Evolutionary conservation across 768 basidiomycete species (phyloP).

Genomic region (Tricholoma sp.): DNA sequence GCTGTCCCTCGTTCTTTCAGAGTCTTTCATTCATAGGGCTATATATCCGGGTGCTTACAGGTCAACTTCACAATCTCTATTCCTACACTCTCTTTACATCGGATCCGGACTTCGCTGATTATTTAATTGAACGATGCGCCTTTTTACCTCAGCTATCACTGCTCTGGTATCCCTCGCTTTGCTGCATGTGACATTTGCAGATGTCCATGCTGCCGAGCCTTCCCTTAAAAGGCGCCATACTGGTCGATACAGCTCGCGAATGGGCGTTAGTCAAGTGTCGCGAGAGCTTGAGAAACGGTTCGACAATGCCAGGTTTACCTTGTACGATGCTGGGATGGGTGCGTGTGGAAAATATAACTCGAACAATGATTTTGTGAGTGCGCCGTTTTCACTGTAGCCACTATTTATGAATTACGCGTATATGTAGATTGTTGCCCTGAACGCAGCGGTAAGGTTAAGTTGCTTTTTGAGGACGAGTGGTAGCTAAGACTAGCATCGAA

Average conservation of each 20-base stretch:
- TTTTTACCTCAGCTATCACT: slow-evolving; percentile 11
- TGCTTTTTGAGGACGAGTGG: background rate
- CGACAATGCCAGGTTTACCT: slow-evolving; percentile 24
- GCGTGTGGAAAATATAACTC: slow-evolving; percentile 42
- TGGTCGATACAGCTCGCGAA: slow-evolving; percentile 4
- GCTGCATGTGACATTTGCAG: slow-evolving; percentile 7
- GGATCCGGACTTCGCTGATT: slow-evolving; percentile 13
- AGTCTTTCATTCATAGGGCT: background rate
- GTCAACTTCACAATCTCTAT: background rate
- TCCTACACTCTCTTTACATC: background rate
- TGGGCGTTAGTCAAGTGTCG: background rate
- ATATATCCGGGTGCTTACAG: background rate
- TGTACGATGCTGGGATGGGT: slow-evolving; percentile 32
- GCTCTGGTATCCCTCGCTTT: slow-evolving; percentile 12
- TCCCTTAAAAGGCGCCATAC: slow-evolving; percentile 8
- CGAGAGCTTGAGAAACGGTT: slow-evolving; percentile 23
- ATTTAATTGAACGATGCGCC: slow-evolving; percentile 11
- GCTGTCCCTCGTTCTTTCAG: background rate
- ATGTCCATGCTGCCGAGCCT: slow-evolving; percentile 6
- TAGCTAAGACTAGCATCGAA: background rate
- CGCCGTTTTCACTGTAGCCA: background rate
- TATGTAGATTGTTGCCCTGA: slow-evolving; percentile 41
- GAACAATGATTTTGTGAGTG: slow-evolving; percentile 37
- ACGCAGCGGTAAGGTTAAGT: slow-evolving; percentile 7
- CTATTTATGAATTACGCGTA: background rate